Evolutionary conservation across 2,329 filamentous ascomycete genomes (phyloP), one percentile per base, ranked within the genome.

Genomic region (Alternaria postmessia): DNA sequence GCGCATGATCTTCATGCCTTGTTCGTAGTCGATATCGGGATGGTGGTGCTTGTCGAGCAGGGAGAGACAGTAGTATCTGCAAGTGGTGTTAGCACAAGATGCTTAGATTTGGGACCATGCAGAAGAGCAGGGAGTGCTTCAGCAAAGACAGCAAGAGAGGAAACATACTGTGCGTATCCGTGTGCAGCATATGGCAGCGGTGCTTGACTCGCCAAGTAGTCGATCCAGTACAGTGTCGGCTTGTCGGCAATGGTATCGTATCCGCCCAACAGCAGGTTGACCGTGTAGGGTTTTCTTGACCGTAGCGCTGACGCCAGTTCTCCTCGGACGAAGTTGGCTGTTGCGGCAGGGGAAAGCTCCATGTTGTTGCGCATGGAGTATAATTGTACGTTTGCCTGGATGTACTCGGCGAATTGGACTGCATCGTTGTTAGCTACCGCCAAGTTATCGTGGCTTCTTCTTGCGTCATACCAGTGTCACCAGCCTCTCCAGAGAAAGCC

Each of bases 341-440:
- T 89, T 39, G 93, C 95, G 36, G 90, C 89, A 9, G 95, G 94
- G 44, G 92, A 93, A 63, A 99, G 88, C 75, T 97, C 93, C 77
- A 91, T 91, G 81, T 93, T 91, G 80, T 98, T 98, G 77, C 96
- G 93, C 94, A 98, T 99, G 70, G 92, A 93, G 84, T 99, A 99
- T 77, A 99, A 91, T 82, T 97, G 93, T 66, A 95, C 90, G 81
- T 99, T 99, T 79, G 94, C 94, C 87, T 98, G 94, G 80, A 99
- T 96, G 84, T 94, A 99, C 84, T 99, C 95, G 79, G 96, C 92
- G 80, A 99, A 99, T 89, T 99, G 94, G 65, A 98, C 94, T 97
- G 78, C 46, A 36, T 36, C 16, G 34, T 8, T 5, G 59, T 67
- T 43, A 64, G 65, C 38, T 18, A 62, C 59, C 24, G 11, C 26